Conservation (phyloP, 306 rosid species). For the Cyamopsis tetragonoloba region DNA sequence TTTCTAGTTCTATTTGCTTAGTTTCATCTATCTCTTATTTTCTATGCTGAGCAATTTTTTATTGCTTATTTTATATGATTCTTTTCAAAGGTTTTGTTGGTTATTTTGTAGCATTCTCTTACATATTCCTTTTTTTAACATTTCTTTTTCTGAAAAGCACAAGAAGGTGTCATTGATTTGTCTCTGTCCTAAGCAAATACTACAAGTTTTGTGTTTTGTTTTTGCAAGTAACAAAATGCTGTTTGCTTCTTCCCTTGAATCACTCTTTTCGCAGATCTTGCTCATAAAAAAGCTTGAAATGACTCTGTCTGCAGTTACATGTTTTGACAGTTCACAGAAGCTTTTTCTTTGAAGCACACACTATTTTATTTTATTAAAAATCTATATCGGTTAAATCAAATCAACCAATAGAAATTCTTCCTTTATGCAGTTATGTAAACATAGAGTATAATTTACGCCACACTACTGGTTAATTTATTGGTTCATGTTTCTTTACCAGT, state of each 20-base stretch:
- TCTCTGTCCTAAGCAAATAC: conserved; percentile 5
- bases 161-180: neutral
- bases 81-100: conserved; percentile 15
- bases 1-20: neutral
- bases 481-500: neutral
- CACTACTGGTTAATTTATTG: too few species aligned
- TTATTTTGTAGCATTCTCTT: neutral
- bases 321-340: neutral
- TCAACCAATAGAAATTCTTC: conserved; percentile 11
- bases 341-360: neutral
- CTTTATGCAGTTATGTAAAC: neutral
- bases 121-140: neutral
- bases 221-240: neutral
- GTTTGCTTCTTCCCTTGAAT: neutral
- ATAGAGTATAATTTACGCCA: neutral
- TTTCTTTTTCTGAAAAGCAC: neutral
- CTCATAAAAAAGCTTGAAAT: neutral
- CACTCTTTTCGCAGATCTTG: neutral
- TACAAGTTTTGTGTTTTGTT: neutral
- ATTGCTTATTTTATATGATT: neutral
- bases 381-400: conserved; percentile 1
- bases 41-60: neutral
- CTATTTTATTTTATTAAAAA: neutral
- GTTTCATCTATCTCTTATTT: neutral
- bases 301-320: neutral